Conservation (phyloP, 2,329 filamentous ascomycete species). For the Fusarium siculi region DNA sequence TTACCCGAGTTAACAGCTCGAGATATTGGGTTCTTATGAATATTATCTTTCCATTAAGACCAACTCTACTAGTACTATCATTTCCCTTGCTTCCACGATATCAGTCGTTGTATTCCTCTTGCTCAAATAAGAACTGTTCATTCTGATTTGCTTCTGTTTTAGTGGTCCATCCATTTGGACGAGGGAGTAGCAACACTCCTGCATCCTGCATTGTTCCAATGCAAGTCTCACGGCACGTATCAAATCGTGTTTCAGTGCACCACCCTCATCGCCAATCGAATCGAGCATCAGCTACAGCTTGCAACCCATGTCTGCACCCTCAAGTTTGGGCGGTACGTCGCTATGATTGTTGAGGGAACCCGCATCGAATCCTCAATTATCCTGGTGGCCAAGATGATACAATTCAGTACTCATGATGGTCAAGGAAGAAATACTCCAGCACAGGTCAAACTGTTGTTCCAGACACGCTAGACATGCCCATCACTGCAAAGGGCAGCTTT, state of each 20-base stretch:
- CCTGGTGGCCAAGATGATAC: not conserved
- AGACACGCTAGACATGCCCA: not conserved
- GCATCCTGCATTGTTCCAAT: not conserved
- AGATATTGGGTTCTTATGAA: not conserved
- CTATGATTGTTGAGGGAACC: not conserved
- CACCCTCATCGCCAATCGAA: constrained; percentile 7
- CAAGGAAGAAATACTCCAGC: not conserved
- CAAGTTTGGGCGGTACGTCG: not conserved
- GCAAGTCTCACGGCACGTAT: constrained; percentile 24
- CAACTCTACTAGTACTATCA: not conserved
- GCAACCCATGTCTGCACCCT: not conserved
- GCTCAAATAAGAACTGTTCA: not conserved
- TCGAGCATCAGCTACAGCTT: constrained; percentile 1
- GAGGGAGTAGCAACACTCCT: not conserved
- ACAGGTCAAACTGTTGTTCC: not conserved
- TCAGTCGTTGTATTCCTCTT: not conserved
- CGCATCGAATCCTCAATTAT: not conserved
- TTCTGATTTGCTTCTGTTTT: not conserved
- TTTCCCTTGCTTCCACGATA: not conserved
- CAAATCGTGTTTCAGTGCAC: constrained; percentile 25
- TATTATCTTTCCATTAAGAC: not conserved
- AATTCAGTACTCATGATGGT: not conserved
- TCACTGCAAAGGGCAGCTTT: not conserved
- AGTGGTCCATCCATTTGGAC: not conserved
- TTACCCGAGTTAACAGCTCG: not conserved